Conservation (phyloP, 169 alveolate genomes). For the Plasmodium vivax region DNA sequence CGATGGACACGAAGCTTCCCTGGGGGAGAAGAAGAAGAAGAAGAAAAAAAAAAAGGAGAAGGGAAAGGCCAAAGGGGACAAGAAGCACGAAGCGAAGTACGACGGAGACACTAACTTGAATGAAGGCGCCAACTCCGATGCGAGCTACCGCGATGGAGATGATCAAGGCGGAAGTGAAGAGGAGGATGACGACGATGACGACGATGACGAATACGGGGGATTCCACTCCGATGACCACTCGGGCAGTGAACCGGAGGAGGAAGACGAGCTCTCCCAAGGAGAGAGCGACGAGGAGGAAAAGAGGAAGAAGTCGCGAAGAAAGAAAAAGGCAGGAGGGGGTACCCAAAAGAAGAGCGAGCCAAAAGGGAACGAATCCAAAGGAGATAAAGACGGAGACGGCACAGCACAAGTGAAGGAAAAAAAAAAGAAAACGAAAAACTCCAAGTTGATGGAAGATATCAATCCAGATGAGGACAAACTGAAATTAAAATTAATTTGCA, state of each 20-base stretch:
- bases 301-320: background rate
- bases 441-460: slow-evolving; percentile 48
- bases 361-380: slow-evolving; percentile 14
- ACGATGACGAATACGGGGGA: background rate
- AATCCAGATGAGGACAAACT: slow-evolving; percentile 54
- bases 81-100: background rate
- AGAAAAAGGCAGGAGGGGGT: slow-evolving; percentile 1
- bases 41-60: background rate
- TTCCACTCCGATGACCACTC: background rate
- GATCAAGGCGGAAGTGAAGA: background rate
- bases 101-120: background rate
- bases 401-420: background rate
- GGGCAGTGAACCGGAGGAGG: slow-evolving; percentile 1
- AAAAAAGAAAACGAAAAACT: slow-evolving; percentile 54
- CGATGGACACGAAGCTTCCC: background rate
- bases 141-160: background rate
- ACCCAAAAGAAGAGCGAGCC: background rate
- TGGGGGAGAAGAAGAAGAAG: background rate
- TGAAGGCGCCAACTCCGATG: background rate
- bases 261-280: background rate
- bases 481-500: slow-evolving; percentile 38
- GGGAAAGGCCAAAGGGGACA: background rate
- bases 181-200: background rate
- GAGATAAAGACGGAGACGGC: slow-evolving; percentile 24
- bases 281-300: background rate